Base-by-base conservation (phyloP, 345 rosid species). In the Citrus australasica region DNA sequence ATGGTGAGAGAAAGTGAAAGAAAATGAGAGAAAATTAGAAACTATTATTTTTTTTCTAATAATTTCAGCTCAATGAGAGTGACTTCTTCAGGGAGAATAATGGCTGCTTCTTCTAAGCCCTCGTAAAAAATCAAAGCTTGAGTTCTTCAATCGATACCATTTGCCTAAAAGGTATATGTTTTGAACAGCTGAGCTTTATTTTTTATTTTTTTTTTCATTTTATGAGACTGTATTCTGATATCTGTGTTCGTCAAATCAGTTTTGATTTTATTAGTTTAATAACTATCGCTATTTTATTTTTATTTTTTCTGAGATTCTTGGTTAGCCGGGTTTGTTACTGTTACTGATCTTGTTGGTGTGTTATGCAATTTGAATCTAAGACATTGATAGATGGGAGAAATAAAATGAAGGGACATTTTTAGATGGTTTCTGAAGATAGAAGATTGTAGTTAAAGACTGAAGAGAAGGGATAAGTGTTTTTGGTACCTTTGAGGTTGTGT, bases 71-170 rank as follows among this genome's bases (percentile, higher is more conserved):
- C n/a, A 51, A n/a, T 42, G 35, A n/a, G 42, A 30, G 68, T 25
- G 27, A 11, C 46, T 25, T 48, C 8, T 63, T 42, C 48, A 0
- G 72, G 69, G 40, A 3, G 32, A 73, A 37, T 27, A 58, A 51
- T 73, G 64, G 78, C 71, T 68, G 40, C 7, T 78, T 73, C 74
- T 66, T 62, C 60, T 24, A 72, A 59, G 59, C 81, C 78, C 60
- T 77, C 24, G 0, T 28, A 46, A 78, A 55, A 51, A 65, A 11
- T 13, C 22, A 10, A 21, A 32, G 46, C 32, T 11, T 10, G 1
- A 11, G 48, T 38, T 30, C 21, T n/a, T 64, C 48, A 10, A 5
- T 32, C 11, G 13, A 32, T 48, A 51, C 28, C 33, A 30, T 11
- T 51, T 75, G 38, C 33, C 63, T 22, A 22, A 32, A 62, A 74